Evolutionary conservation across 2,329 filamentous ascomycete species (phyloP).

Genomic region (Colletotrichum filicis): DNA sequence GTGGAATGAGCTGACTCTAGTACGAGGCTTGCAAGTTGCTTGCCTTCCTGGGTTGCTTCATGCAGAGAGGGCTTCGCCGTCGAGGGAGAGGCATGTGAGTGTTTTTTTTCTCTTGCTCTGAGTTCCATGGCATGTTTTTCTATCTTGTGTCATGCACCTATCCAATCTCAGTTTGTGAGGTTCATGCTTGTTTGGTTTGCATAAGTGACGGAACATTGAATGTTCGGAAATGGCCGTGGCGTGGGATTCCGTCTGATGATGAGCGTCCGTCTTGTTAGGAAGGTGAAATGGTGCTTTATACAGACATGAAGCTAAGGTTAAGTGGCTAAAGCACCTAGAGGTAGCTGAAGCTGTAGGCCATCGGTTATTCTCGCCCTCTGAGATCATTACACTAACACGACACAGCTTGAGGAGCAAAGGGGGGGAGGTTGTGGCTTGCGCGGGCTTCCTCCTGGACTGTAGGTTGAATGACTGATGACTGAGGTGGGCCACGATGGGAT

Average conservation of each 20-base stretch:
- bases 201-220: background rate
- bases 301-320: background rate
- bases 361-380: background rate
- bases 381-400: background rate
- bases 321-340: background rate
- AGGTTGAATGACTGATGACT: background rate
- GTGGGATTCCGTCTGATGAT: conserved; percentile 14
- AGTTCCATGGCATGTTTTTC: background rate
- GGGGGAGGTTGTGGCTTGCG: conserved; percentile 6
- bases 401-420: conserved; percentile 3
- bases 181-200: conserved; percentile 1
- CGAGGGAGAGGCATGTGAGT: background rate
- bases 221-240: conserved; percentile 31
- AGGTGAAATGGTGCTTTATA: background rate
- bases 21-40: conserved; percentile 21
- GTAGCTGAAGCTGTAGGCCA: background rate
- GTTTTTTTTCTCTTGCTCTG: background rate
- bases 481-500: too few species aligned
- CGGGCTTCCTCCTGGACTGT: conserved; percentile 1
- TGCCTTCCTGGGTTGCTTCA: background rate
- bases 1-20: conserved; percentile 26
- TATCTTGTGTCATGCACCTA: background rate
- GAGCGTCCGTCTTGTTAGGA: too few species aligned
- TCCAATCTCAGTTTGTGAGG: conserved; percentile 13
- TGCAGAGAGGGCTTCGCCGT: conserved; percentile 13